Conservation (phyloP, 2,329 filamentous ascomycete species). For the Xylariales sp. region DNA sequence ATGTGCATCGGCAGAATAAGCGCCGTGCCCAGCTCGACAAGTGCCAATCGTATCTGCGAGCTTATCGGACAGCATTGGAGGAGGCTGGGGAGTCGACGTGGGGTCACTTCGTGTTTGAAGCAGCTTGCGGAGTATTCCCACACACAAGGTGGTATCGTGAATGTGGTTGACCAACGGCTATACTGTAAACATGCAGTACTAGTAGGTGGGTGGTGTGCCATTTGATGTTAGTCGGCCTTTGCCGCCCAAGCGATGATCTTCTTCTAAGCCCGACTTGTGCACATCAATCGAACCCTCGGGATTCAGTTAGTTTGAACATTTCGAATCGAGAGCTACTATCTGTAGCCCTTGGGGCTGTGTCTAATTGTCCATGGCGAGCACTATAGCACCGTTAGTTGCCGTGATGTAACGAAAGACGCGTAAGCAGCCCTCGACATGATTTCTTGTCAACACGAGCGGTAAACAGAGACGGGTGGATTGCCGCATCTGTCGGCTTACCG, state of each 20-base stretch:
- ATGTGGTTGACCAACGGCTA: constrained; percentile 2
- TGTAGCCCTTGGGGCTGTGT: constrained; percentile 1
- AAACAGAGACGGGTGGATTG: constrained; percentile 14
- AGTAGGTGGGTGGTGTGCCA: not conserved
- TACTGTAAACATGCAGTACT: not conserved
- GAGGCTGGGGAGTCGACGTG: constrained; percentile 28
- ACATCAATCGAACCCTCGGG: not conserved
- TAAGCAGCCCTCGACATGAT: not conserved
- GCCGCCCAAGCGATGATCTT: not conserved
- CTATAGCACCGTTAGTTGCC: not conserved
- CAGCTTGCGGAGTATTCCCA: constrained; percentile 11
- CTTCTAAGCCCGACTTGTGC: not conserved
- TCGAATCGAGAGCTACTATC: not conserved
- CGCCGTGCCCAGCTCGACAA: constrained; percentile 12
- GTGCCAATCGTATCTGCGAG: constrained; percentile 24
- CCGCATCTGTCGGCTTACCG: constrained; percentile 20
- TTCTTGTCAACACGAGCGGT: constrained; percentile 11
- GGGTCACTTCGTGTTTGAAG: constrained; percentile 31
- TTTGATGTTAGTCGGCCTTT: not conserved
- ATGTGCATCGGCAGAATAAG: constrained; percentile 17
- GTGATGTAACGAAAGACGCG: constrained; percentile 2
- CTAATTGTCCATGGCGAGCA: not conserved
- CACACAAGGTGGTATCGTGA: constrained; percentile 30
- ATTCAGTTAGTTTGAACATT: not conserved
- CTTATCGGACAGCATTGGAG: constrained; percentile 18